phyloP scores from a whole-genome alignment of 1,284 basidiomycete genomes.

The Cutaneotrichosporon cyanovorans region DNA sequence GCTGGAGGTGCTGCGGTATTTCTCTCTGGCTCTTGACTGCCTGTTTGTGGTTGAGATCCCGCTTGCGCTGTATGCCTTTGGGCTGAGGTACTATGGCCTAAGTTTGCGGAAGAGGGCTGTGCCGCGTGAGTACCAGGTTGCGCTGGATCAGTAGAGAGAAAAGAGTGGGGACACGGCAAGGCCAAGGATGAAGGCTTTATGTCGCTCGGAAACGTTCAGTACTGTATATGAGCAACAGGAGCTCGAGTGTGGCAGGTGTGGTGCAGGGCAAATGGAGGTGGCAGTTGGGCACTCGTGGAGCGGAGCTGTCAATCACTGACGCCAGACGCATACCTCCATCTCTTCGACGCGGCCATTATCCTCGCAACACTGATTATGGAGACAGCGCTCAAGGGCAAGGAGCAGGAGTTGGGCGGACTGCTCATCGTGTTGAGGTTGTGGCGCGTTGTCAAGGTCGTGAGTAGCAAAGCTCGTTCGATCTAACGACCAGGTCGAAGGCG shows the following conservation, averaged over 20 bases:
- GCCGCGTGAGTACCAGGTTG: no score
- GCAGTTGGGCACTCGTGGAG: no score
- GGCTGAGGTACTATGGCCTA: slow-evolving; percentile 29
- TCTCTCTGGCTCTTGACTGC: slow-evolving; percentile 52
- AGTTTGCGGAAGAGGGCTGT: background rate
- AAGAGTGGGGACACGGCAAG: no score
- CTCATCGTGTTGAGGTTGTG: slow-evolving; percentile 66
- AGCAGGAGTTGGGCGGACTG: slow-evolving; percentile 56
- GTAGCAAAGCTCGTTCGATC: no score
- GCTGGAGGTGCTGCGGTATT: slow-evolving; percentile 56
- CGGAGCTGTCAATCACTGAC: no score
- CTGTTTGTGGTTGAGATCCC: slow-evolving; percentile 70
- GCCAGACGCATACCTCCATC: slow-evolving; percentile 49
- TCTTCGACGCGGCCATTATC: slow-evolving; percentile 65
- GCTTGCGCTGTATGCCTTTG: slow-evolving; percentile 58
- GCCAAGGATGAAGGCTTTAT: no score
- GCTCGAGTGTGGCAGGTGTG: no score
- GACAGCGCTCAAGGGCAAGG: slow-evolving; percentile 56
- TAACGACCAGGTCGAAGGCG: no score
- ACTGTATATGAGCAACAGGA: no score
- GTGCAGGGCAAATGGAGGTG: no score
- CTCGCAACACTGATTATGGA: slow-evolving; percentile 64
- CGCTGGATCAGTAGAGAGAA: no score
- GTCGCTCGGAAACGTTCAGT: no score
- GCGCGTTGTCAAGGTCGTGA: slow-evolving; percentile 65